Evolutionary conservation across 2,329 filamentous ascomycete genomes (phyloP).

Genomic region (Ophiostoma montium): DNA sequence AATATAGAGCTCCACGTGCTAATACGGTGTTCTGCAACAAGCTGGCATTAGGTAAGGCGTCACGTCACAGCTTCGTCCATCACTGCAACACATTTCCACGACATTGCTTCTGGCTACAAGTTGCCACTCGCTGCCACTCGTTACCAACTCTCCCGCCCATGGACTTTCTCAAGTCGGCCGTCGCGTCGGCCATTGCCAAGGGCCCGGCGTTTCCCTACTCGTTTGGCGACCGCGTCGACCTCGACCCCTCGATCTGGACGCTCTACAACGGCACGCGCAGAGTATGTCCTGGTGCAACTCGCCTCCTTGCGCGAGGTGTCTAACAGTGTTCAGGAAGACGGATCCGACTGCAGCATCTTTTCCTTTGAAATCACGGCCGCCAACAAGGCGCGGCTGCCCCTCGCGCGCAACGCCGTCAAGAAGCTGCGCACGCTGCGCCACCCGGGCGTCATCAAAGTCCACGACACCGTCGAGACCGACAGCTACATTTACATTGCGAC

Average conservation of each 20-base stretch:
- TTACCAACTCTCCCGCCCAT: conserved; percentile 32
- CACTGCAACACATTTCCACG: too few relatives aligned
- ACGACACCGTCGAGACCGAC: conserved; percentile 95
- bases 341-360: conserved; percentile 90
- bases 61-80: too few relatives aligned
- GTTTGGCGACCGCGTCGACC: conserved; percentile 83
- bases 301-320: neutral
- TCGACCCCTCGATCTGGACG: conserved; percentile 92
- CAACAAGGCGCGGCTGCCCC: conserved; percentile 66
- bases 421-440: conserved; percentile 89
- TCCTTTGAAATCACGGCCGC: conserved; percentile 79
- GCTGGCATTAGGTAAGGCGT: too few relatives aligned
- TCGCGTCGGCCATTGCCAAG: conserved; percentile 91
- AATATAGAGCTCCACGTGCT: too few relatives aligned
- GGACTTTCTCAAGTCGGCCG: conserved; percentile 97
- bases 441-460: conserved; percentile 83
- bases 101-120: too few relatives aligned
- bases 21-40: too few relatives aligned
- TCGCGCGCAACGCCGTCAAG: conserved; percentile 86
- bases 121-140: too few relatives aligned
- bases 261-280: conserved; percentile 86
- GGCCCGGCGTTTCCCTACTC: conserved; percentile 85
- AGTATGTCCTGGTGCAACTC: conserved; percentile 43
- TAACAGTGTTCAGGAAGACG: conserved; percentile 57
- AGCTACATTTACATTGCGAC: conserved; percentile 93